Percentiles rank a stretch among this genome's conserved stretches.
These are phyloP conservation scores for Salix purpurea DNA, from an alignment of 345 rosid species.

Conservation along the genomic window DNA sequence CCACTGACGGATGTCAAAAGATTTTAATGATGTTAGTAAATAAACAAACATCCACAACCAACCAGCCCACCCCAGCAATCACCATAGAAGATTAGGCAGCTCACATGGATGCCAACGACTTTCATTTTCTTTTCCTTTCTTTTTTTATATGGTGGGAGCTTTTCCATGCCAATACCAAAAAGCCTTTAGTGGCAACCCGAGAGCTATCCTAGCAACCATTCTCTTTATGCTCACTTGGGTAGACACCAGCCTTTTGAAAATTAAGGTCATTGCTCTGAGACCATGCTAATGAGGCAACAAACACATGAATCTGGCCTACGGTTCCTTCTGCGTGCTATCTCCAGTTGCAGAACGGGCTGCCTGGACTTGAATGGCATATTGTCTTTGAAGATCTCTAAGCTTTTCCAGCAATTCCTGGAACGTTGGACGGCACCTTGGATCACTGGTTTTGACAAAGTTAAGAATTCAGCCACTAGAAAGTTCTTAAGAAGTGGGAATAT, in stretches of 20 bases:
- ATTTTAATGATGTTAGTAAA: constrained; percentile 9
- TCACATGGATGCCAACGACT: constrained; percentile 18
- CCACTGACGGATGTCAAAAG: constrained; percentile 4
- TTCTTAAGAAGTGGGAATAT: background rate
- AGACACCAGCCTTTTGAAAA: background rate
- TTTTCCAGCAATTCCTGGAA: constrained; percentile 85
- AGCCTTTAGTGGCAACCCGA: constrained; percentile 2
- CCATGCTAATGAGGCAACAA: background rate
- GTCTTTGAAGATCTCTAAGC: constrained; percentile 77
- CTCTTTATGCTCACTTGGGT: background rate
- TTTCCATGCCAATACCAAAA: constrained; percentile 1
- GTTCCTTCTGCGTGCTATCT: constrained; percentile 46
- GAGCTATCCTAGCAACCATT: background rate
- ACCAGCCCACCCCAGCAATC: constrained; percentile 4
- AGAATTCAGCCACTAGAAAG: constrained; percentile 3
- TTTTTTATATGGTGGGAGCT: background rate
- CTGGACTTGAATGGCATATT: constrained; percentile 53
- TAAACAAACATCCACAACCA: constrained; percentile 14
- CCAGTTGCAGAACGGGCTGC: constrained; percentile 53
- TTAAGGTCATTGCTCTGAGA: background rate
- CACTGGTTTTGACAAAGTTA: constrained; percentile 43
- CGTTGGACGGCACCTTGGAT: constrained; percentile 65
- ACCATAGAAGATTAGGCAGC: constrained; percentile 8
- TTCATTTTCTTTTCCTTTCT: background rate
- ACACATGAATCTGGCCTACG: background rate